A percentile compares a stretch with the other conserved stretches of the same genome.
Evolutionary conservation across 139 green algal species (phyloP).

Genomic region (Tetraselmis chui): DNA sequence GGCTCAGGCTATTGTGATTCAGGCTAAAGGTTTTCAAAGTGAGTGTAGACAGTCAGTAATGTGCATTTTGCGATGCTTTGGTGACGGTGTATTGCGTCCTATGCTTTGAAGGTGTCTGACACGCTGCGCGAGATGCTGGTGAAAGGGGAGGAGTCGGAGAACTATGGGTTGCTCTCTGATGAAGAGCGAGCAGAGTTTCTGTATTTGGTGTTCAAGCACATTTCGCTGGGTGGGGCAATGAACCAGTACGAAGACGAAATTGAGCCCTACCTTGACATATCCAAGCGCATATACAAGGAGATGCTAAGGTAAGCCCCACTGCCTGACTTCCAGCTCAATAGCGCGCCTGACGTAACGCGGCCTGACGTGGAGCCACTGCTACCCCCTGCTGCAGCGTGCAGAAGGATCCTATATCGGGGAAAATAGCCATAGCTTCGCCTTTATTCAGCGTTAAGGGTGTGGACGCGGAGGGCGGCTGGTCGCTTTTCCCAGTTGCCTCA

Average conservation of each 20-base stretch:
- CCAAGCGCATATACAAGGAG: constrained; percentile 48
- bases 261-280: constrained; percentile 34
- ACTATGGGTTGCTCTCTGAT: constrained; percentile 34
- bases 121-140: constrained; percentile 39
- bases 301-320: constrained; percentile 24
- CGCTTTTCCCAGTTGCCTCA: constrained; percentile 29
- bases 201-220: constrained; percentile 40
- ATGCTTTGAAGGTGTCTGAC: constrained; percentile 45
- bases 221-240: constrained; percentile 36
- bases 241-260: constrained; percentile 53
- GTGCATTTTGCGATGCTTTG: neutral
- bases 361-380: neutral
- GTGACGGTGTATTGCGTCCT: neutral
- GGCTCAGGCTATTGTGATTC: too few species aligned
- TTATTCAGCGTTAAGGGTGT: constrained; percentile 27
- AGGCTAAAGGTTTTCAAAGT: too few species aligned
- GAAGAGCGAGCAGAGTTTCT: constrained; percentile 40
- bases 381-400: constrained; percentile 32
- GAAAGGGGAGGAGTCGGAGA: constrained; percentile 32
- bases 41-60: too few species aligned
- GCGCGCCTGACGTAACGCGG: too few species aligned
- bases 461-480: constrained; percentile 15
- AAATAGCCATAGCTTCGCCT: constrained; percentile 32
- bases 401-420: constrained; percentile 23
- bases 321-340: neutral